A percentile compares a stretch with the other conserved stretches of the same genome.
Conservation (phyloP, 805 yeast genomes). For the Sungouiella thailandica region DNA sequence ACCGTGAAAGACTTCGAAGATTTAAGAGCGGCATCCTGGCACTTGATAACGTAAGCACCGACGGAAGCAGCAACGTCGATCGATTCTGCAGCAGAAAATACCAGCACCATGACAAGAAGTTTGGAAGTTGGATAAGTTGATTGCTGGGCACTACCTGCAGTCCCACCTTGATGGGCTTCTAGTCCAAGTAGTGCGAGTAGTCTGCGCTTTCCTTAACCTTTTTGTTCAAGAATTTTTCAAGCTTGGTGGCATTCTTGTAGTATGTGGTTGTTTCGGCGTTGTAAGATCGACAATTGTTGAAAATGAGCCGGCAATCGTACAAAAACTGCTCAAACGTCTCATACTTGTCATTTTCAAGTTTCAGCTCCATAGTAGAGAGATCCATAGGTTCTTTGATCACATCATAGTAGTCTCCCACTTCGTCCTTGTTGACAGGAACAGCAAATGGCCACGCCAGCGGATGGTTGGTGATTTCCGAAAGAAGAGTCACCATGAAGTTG, state of each 20-base stretch:
- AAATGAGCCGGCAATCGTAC: conserved; percentile 80
- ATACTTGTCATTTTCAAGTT: conserved; percentile 87
- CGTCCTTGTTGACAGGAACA: conserved; percentile 86
- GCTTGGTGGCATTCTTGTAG: conserved; percentile 87
- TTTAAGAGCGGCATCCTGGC: conserved; percentile 59
- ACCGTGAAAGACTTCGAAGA: conserved; percentile 49
- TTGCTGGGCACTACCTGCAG: too few species aligned
- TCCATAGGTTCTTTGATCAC: conserved; percentile 99
- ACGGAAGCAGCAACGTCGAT: conserved; percentile 60
- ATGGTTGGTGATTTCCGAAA: conserved; percentile 86
- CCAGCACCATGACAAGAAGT: conserved; percentile 1
- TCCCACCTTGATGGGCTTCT: too few species aligned
- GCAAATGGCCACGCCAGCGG: conserved; percentile 98
- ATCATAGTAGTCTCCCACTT: conserved; percentile 94
- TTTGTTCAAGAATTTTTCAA: conserved; percentile 80
- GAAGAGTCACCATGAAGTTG: conserved; percentile 83
- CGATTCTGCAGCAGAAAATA: conserved; percentile 50
- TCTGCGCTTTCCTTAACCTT: conserved; percentile 91
- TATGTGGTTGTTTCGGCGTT: conserved; percentile 94
- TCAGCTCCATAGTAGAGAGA: conserved; percentile 88
- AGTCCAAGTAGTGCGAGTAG: conserved; percentile 75
- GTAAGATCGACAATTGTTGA: conserved; percentile 87
- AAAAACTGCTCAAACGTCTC: conserved; percentile 87
- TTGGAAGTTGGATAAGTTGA: too few species aligned
- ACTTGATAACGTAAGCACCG: conserved; percentile 54